phyloP scores from a whole-genome alignment of 2,329 filamentous ascomycete species.

The Monilinia vaccinii-corymbosi region DNA sequence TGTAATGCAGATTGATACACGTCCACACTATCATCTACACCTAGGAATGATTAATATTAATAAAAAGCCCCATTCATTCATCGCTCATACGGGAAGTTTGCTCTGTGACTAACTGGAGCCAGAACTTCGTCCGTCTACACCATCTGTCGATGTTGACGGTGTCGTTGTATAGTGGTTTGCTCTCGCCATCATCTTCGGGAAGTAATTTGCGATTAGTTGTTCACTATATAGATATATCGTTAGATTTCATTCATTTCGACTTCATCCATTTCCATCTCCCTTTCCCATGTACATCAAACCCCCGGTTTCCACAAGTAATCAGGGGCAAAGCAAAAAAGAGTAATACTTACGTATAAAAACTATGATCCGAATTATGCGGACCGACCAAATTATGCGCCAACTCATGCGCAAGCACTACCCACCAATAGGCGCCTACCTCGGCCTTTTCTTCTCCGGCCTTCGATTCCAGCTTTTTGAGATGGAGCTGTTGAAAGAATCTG shows the following conservation, averaged over 20 bases:
- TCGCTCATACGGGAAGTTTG: not conserved
- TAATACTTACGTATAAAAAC: slow-evolving; percentile 62
- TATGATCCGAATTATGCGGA: slow-evolving; percentile 69
- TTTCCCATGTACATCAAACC: not conserved
- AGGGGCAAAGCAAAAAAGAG: not conserved
- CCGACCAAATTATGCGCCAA: slow-evolving; percentile 85
- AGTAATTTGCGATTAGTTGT: slow-evolving; percentile 70
- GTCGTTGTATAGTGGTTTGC: slow-evolving; percentile 12
- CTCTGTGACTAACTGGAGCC: not conserved
- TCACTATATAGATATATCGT: slow-evolving; percentile 40
- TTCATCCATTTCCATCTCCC: not conserved
- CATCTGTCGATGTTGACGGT: not conserved
- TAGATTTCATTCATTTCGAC: not conserved
- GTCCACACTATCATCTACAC: not conserved
- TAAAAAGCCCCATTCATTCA: not conserved
- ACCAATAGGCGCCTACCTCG: slow-evolving; percentile 81
- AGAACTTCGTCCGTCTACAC: not conserved
- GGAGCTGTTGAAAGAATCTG: slow-evolving; percentile 74
- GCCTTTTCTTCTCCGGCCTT: slow-evolving; percentile 40
- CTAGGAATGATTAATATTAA: not conserved
- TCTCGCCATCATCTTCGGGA: slow-evolving; percentile 52
- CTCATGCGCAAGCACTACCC: slow-evolving; percentile 91
- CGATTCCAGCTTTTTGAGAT: slow-evolving; percentile 42
- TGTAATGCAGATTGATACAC: not conserved
- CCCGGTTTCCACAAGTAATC: not conserved